Conservation (phyloP, 1,284 basidiomycete species). For the Apiotrichum domesticum region DNA sequence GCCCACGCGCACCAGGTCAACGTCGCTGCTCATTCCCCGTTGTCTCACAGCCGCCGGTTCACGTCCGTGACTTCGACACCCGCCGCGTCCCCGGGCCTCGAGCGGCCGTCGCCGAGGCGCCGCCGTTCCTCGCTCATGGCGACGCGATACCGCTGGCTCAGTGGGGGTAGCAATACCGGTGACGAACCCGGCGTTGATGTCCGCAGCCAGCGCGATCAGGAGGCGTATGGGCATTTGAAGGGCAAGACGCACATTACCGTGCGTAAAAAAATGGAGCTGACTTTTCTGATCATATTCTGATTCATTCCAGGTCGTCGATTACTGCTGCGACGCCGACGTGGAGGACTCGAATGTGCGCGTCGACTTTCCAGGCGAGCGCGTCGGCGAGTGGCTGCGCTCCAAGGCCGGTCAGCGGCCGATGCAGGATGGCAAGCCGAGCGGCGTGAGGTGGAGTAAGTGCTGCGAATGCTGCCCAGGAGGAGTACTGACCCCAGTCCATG, state of each 20-base stretch:
- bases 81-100: no score
- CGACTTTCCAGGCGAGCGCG: constrained; percentile 37
- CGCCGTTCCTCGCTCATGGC: no score
- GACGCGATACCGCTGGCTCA: constrained; percentile 31
- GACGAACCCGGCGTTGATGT: constrained; percentile 48
- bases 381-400: constrained; percentile 41
- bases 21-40: not conserved
- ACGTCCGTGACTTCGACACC: no score
- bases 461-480: not conserved
- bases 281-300: no score
- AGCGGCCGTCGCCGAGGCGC: no score
- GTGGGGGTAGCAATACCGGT: constrained; percentile 33
- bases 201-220: constrained; percentile 35
- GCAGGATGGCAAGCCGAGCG: constrained; percentile 30
- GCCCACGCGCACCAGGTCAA: not conserved
- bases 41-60: no score
- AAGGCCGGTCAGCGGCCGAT: constrained; percentile 26
- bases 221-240: constrained; percentile 36
- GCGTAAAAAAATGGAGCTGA: constrained; percentile 3
- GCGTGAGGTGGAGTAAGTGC: constrained; percentile 41
- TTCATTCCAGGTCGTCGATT: constrained; percentile 41
- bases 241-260: constrained; percentile 31
- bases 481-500: constrained; percentile 30
- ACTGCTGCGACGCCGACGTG: constrained; percentile 34
- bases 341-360: constrained; percentile 36